These are phyloP conservation scores for Prunus padus DNA, from an alignment of 306 rosid genomes.

Conservation along the genomic window DNA sequence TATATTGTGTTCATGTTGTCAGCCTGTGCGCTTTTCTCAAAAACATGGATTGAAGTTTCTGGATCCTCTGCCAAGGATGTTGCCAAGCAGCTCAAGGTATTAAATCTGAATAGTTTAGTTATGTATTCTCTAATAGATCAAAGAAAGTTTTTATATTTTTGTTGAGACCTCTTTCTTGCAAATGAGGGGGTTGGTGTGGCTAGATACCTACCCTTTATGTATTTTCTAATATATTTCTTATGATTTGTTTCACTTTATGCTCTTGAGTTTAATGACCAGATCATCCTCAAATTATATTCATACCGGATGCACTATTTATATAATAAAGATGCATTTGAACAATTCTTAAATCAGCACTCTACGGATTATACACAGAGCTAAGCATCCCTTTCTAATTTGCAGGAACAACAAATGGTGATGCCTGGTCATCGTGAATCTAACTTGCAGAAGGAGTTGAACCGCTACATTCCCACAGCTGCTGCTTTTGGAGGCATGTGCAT, in stretches of 20 bases:
- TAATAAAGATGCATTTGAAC: background rate
- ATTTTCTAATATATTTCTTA: background rate
- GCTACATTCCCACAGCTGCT: slow-evolving; percentile 92
- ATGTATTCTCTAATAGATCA: background rate
- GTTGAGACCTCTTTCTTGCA: background rate
- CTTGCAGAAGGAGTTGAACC: slow-evolving; percentile 80
- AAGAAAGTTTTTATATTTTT: background rate
- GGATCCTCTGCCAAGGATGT: slow-evolving; percentile 97
- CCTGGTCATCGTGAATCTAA: slow-evolving; percentile 92
- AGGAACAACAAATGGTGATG: slow-evolving; percentile 99
- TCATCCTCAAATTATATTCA: background rate
- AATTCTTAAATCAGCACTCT: background rate
- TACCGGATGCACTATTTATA: background rate
- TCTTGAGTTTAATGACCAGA: background rate
- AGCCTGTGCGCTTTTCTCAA: slow-evolving; percentile 89
- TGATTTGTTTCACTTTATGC: background rate
- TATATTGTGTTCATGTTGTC: slow-evolving; percentile 88
- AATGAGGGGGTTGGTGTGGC: background rate
- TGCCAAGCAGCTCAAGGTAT: slow-evolving; percentile 91
- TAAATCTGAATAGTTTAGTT: background rate
- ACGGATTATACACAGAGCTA: background rate
- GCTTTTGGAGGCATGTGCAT: slow-evolving; percentile 93
- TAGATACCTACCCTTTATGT: background rate
- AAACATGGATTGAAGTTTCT: slow-evolving; percentile 97
- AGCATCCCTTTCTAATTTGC: slow-evolving; percentile 23